A percentile compares a stretch with the other conserved stretches of the same genome.
These are phyloP conservation scores for Aspergillus sp. DNA, from an alignment of 2,329 filamentous ascomycete species.

Conservation along the genomic window DNA sequence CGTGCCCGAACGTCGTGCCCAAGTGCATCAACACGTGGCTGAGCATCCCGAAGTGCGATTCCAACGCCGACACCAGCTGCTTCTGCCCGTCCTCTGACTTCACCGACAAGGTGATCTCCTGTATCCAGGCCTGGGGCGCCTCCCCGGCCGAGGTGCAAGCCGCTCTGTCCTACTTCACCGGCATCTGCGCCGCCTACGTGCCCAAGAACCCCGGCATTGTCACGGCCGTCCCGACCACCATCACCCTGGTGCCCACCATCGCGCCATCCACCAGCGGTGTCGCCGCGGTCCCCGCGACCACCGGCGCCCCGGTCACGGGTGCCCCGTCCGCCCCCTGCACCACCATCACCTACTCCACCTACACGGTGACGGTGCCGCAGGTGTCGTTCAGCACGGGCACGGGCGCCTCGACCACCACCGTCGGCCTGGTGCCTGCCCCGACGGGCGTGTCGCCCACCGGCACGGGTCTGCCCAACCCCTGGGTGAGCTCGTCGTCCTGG, in stretches of 20 bases:
- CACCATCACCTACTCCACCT: conserved; percentile 42
- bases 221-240: conserved; percentile 66
- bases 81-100: conserved; percentile 81
- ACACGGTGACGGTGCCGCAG: conserved; percentile 45
- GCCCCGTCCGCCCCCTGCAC: conserved; percentile 32
- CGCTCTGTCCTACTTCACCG: conserved; percentile 81
- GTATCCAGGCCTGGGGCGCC: conserved; percentile 74
- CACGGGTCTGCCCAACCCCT: conserved; percentile 20
- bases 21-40: conserved; percentile 92
- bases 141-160: conserved; percentile 64
- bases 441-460: conserved; percentile 16
- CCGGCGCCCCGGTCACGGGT: conserved; percentile 36
- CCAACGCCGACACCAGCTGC: conserved; percentile 80
- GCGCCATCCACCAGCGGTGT: conserved; percentile 46
- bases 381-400: conserved; percentile 42
- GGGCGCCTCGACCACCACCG: conserved; percentile 22
- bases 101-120: conserved; percentile 75
- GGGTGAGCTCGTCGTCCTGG: conserved; percentile 15
- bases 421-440: conserved; percentile 30
- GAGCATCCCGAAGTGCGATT: conserved; percentile 67
- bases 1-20: conserved; percentile 71
- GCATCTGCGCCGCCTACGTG: conserved; percentile 79
- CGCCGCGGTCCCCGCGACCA: conserved; percentile 35
- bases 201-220: conserved; percentile 79
- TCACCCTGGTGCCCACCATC: conserved; percentile 50